Percentiles rank a stretch among this genome's conserved stretches.
These are phyloP conservation scores for Zarea fungicola DNA, from an alignment of 2,329 filamentous ascomycete species.

Conservation along the genomic window DNA sequence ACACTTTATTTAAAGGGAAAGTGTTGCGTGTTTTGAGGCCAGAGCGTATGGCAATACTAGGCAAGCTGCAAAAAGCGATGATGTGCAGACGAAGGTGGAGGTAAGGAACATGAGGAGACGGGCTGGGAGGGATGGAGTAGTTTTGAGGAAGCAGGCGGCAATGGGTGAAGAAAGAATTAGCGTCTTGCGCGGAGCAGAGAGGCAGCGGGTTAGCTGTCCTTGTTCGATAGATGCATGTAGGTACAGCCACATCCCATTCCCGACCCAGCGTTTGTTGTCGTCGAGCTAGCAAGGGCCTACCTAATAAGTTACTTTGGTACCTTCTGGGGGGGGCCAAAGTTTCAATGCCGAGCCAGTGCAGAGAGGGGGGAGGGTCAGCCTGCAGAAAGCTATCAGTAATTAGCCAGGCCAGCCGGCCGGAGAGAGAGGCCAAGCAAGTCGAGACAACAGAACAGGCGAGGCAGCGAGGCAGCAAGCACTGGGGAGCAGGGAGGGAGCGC, in stretches of 20 bases:
- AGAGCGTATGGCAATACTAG: not conserved
- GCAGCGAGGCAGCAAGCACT: too few species aligned
- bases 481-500: slow-evolving; percentile 2
- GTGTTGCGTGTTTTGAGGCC: not conserved
- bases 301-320: not conserved
- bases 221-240: not conserved
- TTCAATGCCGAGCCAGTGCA: slow-evolving; percentile 1
- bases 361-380: slow-evolving; percentile 9
- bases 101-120: slow-evolving; percentile 6
- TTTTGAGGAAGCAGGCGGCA: slow-evolving; percentile 11
- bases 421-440: not conserved
- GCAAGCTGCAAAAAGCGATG: not conserved
- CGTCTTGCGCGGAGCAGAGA: slow-evolving; percentile 8
- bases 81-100: slow-evolving; percentile 4
- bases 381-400: not conserved
- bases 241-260: slow-evolving; percentile 5
- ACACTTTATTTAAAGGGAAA: too few species aligned
- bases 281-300: not conserved
- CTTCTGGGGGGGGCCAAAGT: too few species aligned
- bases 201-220: not conserved
- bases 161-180: slow-evolving; percentile 9
- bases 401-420: not conserved
- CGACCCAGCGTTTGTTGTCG: slow-evolving; percentile 3
- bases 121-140: slow-evolving; percentile 7
- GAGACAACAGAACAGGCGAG: not conserved